Conservation (phyloP, 495 filamentous ascomycete species). For the Trichoderma asperelloides region DNA sequence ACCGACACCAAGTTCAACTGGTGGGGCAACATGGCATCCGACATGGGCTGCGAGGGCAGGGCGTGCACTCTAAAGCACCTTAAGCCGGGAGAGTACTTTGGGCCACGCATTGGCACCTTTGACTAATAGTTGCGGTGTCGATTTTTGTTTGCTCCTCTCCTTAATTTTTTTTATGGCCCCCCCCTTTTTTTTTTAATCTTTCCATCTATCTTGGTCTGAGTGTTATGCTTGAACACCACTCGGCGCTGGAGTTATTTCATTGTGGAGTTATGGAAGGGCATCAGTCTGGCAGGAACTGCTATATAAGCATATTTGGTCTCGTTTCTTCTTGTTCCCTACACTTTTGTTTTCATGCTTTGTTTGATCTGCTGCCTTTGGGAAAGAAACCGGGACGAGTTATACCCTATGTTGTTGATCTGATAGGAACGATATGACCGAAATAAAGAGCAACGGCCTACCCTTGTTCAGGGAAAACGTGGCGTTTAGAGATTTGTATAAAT, state of each 20-base stretch:
- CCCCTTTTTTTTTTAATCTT: neutral
- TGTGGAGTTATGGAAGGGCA: neutral
- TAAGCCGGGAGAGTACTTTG: constrained; percentile 26
- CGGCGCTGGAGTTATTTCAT: neutral
- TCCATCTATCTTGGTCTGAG: neutral
- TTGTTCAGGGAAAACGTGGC: neutral
- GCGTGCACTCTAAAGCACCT: constrained; percentile 21
- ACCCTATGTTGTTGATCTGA: constrained; percentile 7
- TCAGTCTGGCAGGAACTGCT: neutral
- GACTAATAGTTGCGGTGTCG: neutral
- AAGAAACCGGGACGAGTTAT: neutral
- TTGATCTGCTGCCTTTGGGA: neutral
- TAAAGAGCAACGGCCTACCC: neutral
- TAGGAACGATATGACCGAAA: constrained; percentile 1
- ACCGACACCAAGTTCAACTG: constrained; percentile 20
- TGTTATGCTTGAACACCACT: neutral
- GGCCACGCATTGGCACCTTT: constrained; percentile 27
- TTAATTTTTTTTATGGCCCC: neutral
- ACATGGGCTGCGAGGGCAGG: constrained; percentile 24
- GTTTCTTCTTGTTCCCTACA: neutral
- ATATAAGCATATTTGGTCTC: neutral
- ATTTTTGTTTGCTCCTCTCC: neutral
- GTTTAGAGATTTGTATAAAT: neutral
- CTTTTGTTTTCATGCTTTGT: neutral
- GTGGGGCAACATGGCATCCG: constrained; percentile 28